Conservation (phyloP, 257 asterid genomes). For the Solanum sejunctum region DNA sequence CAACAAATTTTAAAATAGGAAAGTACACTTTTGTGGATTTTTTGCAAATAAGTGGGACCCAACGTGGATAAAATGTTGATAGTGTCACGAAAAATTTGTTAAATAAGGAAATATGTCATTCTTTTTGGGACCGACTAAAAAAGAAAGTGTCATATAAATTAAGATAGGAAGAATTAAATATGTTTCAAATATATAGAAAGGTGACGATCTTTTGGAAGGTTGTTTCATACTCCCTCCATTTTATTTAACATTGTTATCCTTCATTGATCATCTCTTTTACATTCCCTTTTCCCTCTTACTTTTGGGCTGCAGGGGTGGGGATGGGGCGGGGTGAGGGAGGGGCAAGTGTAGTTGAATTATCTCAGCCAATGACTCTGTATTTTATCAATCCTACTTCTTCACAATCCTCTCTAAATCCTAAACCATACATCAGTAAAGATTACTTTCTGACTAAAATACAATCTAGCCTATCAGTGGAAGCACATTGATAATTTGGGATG, state of each 20-base stretch:
- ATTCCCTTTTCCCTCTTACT: background rate
- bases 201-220: background rate
- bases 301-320: no score
- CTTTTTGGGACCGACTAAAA: no score
- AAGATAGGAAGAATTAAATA: background rate
- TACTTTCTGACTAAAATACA: background rate
- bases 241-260: background rate
- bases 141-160: no score
- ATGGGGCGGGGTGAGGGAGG: background rate
- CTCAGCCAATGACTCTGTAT: background rate
- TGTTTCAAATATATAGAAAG: background rate
- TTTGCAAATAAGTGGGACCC: no score
- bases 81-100: no score
- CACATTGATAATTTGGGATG: background rate
- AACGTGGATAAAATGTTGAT: no score
- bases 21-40: no score
- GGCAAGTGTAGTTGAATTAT: background rate
- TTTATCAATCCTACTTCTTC: background rate
- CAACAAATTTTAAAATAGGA: background rate
- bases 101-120: no score
- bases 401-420: background rate
- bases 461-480: background rate
- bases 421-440: background rate
- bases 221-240: background rate
- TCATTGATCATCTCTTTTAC: background rate